Evolutionary conservation across 2,329 filamentous ascomycete genomes (phyloP).

Genomic region (Raffaelea arxii): DNA sequence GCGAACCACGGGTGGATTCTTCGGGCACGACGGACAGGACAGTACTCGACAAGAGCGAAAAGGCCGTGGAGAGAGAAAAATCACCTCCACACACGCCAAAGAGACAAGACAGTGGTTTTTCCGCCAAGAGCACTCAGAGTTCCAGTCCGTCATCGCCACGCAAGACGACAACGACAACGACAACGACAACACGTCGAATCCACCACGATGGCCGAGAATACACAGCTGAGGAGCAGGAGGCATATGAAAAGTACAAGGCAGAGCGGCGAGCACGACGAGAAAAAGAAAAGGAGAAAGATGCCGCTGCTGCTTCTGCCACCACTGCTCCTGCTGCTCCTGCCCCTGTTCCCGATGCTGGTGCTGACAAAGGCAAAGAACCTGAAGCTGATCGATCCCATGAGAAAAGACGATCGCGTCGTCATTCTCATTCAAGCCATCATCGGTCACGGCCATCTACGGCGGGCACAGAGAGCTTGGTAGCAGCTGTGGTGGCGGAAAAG

Average conservation of each 20-base stretch:
- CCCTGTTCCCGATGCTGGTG: slow-evolving; percentile 18
- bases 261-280: slow-evolving; percentile 30
- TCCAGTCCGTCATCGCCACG: slow-evolving; percentile 10
- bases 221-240: slow-evolving; percentile 6
- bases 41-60: slow-evolving; percentile 27
- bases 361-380: slow-evolving; percentile 13
- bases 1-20: slow-evolving; percentile 21
- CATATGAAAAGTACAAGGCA: slow-evolving; percentile 38
- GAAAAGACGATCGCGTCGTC: slow-evolving; percentile 15
- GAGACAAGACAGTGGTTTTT: slow-evolving; percentile 35
- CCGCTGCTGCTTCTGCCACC: neutral
- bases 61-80: slow-evolving; percentile 36
- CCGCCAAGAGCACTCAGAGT: slow-evolving; percentile 13
- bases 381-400: slow-evolving; percentile 14
- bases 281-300: slow-evolving; percentile 17
- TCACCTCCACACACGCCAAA: slow-evolving; percentile 31
- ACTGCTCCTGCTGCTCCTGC: slow-evolving; percentile 14
- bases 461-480: slow-evolving; percentile 1
- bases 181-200: neutral
- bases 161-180: slow-evolving; percentile 8
- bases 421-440: slow-evolving; percentile 11
- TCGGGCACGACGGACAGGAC: too few relatives aligned
- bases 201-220: slow-evolving; percentile 4
- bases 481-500: neutral
- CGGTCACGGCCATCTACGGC: slow-evolving; percentile 11